phyloP scores from a whole-genome alignment of 345 rosid species.

The Boechera stricta region DNA sequence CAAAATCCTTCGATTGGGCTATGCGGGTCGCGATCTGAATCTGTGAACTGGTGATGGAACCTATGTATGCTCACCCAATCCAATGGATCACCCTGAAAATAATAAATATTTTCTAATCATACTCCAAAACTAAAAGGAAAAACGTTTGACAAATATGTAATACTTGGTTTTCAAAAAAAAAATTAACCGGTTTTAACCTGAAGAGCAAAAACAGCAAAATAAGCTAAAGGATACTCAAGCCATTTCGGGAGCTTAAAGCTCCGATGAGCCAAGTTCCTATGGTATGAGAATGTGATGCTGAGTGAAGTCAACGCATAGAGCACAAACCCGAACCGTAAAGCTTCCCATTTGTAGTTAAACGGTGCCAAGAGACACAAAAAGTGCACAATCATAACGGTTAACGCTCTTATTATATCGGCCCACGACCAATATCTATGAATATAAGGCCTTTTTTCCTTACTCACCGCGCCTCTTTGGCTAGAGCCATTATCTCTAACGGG shows the following conservation, averaged over 20 bases:
- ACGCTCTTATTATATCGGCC: slow-evolving; percentile 56
- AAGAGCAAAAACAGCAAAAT: slow-evolving; percentile 69
- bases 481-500: slow-evolving; percentile 25
- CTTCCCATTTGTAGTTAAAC: slow-evolving; percentile 67
- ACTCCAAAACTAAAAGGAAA: background rate
- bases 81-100: slow-evolving; percentile 59
- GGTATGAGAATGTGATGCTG: slow-evolving; percentile 74
- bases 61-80: slow-evolving; percentile 95
- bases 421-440: slow-evolving; percentile 62
- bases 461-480: slow-evolving; percentile 36
- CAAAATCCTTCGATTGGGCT: slow-evolving; percentile 88
- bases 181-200: slow-evolving; percentile 54
- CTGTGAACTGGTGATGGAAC: slow-evolving; percentile 81
- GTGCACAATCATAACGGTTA: slow-evolving; percentile 58
- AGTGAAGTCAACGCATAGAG: slow-evolving; percentile 55
- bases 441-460: slow-evolving; percentile 41
- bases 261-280: slow-evolving; percentile 70
- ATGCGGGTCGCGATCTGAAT: slow-evolving; percentile 86
- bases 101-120: background rate
- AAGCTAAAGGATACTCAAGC: slow-evolving; percentile 83
- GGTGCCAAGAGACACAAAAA: slow-evolving; percentile 69
- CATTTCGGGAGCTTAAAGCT: slow-evolving; percentile 85
- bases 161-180: background rate
- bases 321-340: slow-evolving; percentile 60
- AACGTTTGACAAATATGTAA: background rate